These are phyloP conservation scores for Picea sitchensis DNA, from an alignment of 75 land plant genomes.

Conservation along the genomic window DNA sequence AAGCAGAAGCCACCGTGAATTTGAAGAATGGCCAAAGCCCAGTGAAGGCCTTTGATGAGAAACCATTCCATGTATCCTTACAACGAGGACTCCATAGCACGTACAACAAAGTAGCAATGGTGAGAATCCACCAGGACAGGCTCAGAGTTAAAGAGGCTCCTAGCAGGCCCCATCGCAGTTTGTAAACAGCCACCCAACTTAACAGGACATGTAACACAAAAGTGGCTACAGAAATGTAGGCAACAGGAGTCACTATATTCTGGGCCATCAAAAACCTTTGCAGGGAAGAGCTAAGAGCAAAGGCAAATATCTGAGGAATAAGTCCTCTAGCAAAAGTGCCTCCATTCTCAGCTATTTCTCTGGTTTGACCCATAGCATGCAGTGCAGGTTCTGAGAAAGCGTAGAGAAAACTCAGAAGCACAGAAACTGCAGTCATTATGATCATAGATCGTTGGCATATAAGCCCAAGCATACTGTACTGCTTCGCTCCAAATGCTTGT, in stretches of 20 bases:
- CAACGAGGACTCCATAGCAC: slow-evolving; percentile 21
- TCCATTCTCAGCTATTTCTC: slow-evolving; percentile 18
- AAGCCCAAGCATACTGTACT: slow-evolving; percentile 33
- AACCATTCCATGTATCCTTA: slow-evolving; percentile 29
- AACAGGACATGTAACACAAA: slow-evolving; percentile 17
- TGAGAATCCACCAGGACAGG: slow-evolving; percentile 24
- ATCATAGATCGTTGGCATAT: slow-evolving; percentile 32
- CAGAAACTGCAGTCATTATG: slow-evolving; percentile 11
- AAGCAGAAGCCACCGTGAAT: slow-evolving; percentile 36
- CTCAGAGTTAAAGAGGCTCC: slow-evolving; percentile 27
- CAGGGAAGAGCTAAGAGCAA: slow-evolving; percentile 19
- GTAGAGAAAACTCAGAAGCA: slow-evolving; percentile 19
- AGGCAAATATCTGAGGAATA: slow-evolving; percentile 29
- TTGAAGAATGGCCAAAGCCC: slow-evolving; percentile 37
- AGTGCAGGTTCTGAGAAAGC: slow-evolving; percentile 20
- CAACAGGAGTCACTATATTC: slow-evolving; percentile 27
- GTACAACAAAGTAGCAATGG: slow-evolving; percentile 10
- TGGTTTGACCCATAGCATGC: slow-evolving; percentile 21
- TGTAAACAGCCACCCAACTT: slow-evolving; percentile 21
- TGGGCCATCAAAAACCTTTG: slow-evolving; percentile 43
- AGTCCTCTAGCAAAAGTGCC: slow-evolving; percentile 20
- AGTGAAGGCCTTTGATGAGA: slow-evolving; percentile 20
- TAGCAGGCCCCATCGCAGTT: slow-evolving; percentile 19
- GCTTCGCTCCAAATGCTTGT: slow-evolving; percentile 45
- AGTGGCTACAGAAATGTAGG: slow-evolving; percentile 16